Percentiles rank a stretch among this genome's conserved stretches.
Conservation (phyloP, 805 yeast species). For the Helenozyma baotianmanensis region DNA sequence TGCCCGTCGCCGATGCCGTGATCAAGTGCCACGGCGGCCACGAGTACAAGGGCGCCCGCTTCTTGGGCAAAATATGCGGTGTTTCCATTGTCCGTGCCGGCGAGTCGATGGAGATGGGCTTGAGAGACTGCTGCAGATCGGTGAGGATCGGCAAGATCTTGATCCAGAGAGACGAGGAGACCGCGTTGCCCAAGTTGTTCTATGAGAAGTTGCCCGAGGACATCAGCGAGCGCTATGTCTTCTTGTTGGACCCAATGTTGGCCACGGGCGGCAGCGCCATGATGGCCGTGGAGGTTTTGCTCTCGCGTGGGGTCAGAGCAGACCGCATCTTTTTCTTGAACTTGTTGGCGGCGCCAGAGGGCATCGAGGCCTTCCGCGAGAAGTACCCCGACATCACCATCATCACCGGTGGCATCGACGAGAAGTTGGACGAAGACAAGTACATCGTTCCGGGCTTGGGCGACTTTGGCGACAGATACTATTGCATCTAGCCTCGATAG, state of each 20-base stretch:
- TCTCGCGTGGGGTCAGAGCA: constrained; percentile 79
- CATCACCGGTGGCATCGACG: constrained; percentile 91
- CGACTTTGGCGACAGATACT: constrained; percentile 97
- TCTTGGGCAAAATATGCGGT: constrained; percentile 93
- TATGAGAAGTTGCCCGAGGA: constrained; percentile 94
- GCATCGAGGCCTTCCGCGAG: constrained; percentile 70
- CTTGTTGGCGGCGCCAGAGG: constrained; percentile 92
- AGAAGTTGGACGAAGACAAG: constrained; percentile 76
- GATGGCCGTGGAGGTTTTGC: constrained; percentile 91
- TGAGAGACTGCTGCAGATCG: constrained; percentile 94
- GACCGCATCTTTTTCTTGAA: constrained; percentile 88
- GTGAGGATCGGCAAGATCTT: constrained; percentile 95
- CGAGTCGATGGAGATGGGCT: constrained; percentile 97
- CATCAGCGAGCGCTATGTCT: constrained; percentile 81
- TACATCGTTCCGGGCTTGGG: constrained; percentile 94
- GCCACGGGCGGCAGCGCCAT: constrained; percentile 99
- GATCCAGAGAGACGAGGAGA: constrained; percentile 97
- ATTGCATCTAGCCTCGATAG: constrained; percentile 60
- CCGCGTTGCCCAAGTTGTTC: constrained; percentile 86
- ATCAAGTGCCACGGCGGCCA: constrained; percentile 78
- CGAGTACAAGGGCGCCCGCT: constrained; percentile 68
- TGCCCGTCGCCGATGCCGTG: constrained; percentile 71
- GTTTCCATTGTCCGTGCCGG: constrained; percentile 98
- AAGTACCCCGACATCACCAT: constrained; percentile 81
- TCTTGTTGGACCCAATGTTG: constrained; percentile 92